Base-by-base conservation (phyloP, 306 rosid species). In the Trichosanthes truncata region DNA sequence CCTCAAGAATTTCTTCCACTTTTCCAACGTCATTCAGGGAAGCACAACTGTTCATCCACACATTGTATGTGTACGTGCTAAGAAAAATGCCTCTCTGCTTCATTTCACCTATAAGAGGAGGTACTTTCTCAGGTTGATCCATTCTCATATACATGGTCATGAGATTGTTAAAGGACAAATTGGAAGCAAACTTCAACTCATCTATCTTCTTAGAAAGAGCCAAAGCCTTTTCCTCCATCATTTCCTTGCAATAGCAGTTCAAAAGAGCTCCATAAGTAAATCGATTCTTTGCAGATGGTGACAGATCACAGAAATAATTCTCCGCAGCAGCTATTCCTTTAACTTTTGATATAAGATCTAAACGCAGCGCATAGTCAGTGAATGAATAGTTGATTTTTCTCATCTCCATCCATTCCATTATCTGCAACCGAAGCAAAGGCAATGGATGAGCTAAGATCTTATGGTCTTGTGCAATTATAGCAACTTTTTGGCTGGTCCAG, bases 381-480 rank as follows among this genome's bases (percentile, higher is more conserved):
- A 41, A 65, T 3, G 91, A 74, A 80, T 82, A 95, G 20, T 83
- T 81, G 56, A 93, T 80, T 76, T 85, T 83, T 85, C 88, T 85
- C 85, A 78, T 82, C 84, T 84, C 87, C 97, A 93, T 93, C 99
- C 98, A 93, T 80, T 95, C 92, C 90, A 93, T 79, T 81, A 95
- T 86, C 98, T 93, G 88, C 89, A 79, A 80, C 25, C 49, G 49
- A 49, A 68, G 38, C 23, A 15, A 55, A 51, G 29, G 71, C 61
- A 46, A 26, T 72, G 29, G 49, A 65, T 49, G 21, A 59, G 74
- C 51, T 67, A 38, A 67, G 1, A 40, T 67, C 74, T 66, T 18
- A 36, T 66, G 49, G 46, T n/a, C 74, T 67, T 21, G 15, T 67
- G 52, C 15, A n/a, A n/a, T 38, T 67, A 10, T 18, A 38, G 74